Conservation (phyloP, 2,329 filamentous ascomycete genomes). For the Paecilomyces sp. region DNA sequence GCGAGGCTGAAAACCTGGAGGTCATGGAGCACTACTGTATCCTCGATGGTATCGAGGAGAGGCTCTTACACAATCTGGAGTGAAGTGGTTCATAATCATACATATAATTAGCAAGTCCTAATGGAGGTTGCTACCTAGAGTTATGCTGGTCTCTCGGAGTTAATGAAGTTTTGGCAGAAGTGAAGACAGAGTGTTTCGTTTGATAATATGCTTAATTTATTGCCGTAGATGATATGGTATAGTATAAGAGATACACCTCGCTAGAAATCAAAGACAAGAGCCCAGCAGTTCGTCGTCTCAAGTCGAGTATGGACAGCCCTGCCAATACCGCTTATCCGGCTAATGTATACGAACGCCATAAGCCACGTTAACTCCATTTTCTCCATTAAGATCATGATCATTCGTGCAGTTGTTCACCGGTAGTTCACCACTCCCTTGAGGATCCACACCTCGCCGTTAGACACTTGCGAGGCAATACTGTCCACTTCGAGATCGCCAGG, state of each 20-base stretch:
- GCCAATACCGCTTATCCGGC: not conserved
- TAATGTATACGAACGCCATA: not conserved
- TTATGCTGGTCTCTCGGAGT: constrained; percentile 1
- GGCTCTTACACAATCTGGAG: constrained; percentile 56
- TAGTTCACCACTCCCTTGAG: constrained; percentile 56
- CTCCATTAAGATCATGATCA: not conserved
- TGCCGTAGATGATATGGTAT: not conserved
- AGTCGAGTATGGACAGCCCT: not conserved
- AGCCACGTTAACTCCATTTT: not conserved
- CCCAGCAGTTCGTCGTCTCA: not conserved
- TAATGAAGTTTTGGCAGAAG: not conserved
- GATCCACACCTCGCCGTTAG: constrained; percentile 87
- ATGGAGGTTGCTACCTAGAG: constrained; percentile 4
- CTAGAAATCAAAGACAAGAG: not conserved
- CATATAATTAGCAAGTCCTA: not conserved
- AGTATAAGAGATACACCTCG: not conserved
- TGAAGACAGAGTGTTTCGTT: not conserved
- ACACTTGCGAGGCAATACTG: constrained; percentile 64
- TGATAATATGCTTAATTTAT: not conserved
- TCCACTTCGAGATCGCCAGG: constrained; percentile 74
- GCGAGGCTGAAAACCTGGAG: constrained; percentile 89
- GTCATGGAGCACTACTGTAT: constrained; percentile 93
- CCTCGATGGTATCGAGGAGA: constrained; percentile 77
- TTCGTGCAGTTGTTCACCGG: constrained; percentile 11
- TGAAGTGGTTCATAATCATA: constrained; percentile 7